Evolutionary conservation across 495 filamentous ascomycete species (phyloP).

Genomic region (Xylaria scruposa): DNA sequence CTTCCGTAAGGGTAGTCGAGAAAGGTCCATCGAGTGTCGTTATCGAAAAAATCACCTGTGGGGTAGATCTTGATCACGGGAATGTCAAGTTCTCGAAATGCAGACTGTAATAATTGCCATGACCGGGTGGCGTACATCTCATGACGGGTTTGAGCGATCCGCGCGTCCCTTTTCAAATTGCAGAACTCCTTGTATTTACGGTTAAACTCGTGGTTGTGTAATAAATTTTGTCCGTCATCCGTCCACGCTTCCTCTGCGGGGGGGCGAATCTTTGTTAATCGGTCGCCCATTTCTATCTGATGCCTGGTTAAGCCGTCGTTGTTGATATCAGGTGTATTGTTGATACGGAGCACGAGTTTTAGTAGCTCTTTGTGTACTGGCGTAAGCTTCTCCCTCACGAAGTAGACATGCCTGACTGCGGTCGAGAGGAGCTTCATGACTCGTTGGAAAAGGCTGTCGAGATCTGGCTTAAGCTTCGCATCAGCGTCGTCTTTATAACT

Average conservation of each 20-base stretch:
- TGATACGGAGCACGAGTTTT: background rate
- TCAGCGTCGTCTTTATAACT: background rate
- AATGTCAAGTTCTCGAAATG: background rate
- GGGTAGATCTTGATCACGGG: background rate
- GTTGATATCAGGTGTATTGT: background rate
- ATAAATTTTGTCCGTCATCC: background rate
- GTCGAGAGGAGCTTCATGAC: background rate
- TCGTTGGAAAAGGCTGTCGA: background rate
- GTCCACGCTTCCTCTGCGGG: conserved; percentile 7
- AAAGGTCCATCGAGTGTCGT: conserved; percentile 29
- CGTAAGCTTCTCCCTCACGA: background rate
- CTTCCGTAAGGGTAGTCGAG: conserved; percentile 27
- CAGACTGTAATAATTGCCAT: background rate
- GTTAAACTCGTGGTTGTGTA: background rate
- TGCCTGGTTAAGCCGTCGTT: background rate
- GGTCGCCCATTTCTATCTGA: background rate
- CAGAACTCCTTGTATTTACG: conserved; percentile 7
- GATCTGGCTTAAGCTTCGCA: background rate
- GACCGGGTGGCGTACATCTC: background rate
- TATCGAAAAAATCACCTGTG: background rate
- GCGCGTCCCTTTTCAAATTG: background rate
- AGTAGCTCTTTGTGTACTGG: conserved; percentile 12
- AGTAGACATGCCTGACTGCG: background rate
- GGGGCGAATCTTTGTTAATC: background rate
- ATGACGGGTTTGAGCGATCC: background rate